Percentiles rank a stretch among this genome's conserved stretches.
phyloP scores from a whole-genome alignment of 2,329 filamentous ascomycete genomes.

The Fusarium compactum region DNA sequence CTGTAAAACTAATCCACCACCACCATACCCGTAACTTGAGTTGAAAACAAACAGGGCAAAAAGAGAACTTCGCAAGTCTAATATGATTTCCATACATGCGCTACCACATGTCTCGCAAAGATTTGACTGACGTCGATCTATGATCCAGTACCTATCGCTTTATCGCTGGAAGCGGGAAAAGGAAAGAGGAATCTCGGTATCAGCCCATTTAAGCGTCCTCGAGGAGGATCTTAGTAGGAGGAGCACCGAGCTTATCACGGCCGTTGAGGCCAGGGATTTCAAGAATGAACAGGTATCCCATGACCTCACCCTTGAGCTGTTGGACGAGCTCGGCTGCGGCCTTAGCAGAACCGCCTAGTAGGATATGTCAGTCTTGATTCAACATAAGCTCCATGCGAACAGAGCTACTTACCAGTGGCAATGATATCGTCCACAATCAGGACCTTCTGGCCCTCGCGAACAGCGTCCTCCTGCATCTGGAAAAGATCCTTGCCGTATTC shows the following conservation, averaged over 20 bases:
- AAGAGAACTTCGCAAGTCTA: constrained; percentile 35
- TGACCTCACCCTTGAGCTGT: constrained; percentile 84
- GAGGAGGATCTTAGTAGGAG: constrained; percentile 85
- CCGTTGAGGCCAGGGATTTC: constrained; percentile 95
- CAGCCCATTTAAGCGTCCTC: constrained; percentile 56
- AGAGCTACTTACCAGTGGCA: constrained; percentile 81
- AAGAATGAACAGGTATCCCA: constrained; percentile 95
- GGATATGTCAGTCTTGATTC: constrained; percentile 34
- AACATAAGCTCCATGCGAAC: constrained; percentile 5
- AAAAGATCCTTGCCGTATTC: constrained; percentile 97
- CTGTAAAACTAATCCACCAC: constrained; percentile 23
- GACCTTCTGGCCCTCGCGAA: constrained; percentile 88
- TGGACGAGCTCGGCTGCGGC: constrained; percentile 89
- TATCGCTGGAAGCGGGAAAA: constrained; percentile 33
- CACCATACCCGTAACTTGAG: constrained; percentile 28
- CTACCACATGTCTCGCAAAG: constrained; percentile 21
- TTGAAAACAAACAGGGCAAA: constrained; percentile 30
- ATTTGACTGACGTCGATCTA: constrained; percentile 31
- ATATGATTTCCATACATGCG: constrained; percentile 29
- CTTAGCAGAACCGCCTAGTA: constrained; percentile 85
- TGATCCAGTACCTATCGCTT: constrained; percentile 28
- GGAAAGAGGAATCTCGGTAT: constrained; percentile 25
- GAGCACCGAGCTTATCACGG: constrained; percentile 84
- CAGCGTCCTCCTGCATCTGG: constrained; percentile 90
- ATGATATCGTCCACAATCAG: constrained; percentile 98